A percentile compares a stretch with the other conserved stretches of the same genome.
Conservation (phyloP, 2,329 filamentous ascomycete species). For the Fusarium sp. region DNA sequence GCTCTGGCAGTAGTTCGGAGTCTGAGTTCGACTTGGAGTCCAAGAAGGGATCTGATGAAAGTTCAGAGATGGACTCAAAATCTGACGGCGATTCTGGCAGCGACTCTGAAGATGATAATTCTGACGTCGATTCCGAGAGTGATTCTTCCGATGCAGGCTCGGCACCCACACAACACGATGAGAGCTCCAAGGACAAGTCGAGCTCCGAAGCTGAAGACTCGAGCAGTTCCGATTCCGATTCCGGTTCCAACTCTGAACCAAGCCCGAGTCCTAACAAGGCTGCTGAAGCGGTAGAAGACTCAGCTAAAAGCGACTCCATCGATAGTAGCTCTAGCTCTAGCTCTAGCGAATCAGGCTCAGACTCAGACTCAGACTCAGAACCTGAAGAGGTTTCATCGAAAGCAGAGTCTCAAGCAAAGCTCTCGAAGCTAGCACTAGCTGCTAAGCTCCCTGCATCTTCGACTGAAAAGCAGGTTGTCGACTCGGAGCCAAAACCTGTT, state of each 20-base stretch:
- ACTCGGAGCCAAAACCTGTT: slow-evolving; percentile 2
- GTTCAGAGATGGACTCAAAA: slow-evolving; percentile 42
- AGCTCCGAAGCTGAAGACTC: slow-evolving; percentile 14
- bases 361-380: slow-evolving; percentile 46
- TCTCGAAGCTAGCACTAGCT: background rate
- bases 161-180: background rate
- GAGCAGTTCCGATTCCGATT: slow-evolving; percentile 13
- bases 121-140: background rate
- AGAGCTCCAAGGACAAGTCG: background rate
- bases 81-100: background rate
- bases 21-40: slow-evolving; percentile 45
- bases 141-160: background rate
- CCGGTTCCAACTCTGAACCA: slow-evolving; percentile 8
- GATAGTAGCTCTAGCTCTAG: slow-evolving; percentile 33
- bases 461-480: background rate
- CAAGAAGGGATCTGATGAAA: slow-evolving; percentile 50
- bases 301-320: slow-evolving; percentile 20
- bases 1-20: slow-evolving; percentile 38
- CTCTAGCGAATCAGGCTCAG: slow-evolving; percentile 43
- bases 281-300: slow-evolving; percentile 7
- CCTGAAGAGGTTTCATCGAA: slow-evolving; percentile 53
- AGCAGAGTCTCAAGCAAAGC: slow-evolving; percentile 11
- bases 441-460: background rate
- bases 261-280: slow-evolving; percentile 4
- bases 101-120: slow-evolving; percentile 19